A percentile compares a stretch with the other conserved stretches of the same genome.
phyloP scores from a whole-genome alignment of 2,329 filamentous ascomycete genomes.

The Aspergillus hiratsukae region DNA sequence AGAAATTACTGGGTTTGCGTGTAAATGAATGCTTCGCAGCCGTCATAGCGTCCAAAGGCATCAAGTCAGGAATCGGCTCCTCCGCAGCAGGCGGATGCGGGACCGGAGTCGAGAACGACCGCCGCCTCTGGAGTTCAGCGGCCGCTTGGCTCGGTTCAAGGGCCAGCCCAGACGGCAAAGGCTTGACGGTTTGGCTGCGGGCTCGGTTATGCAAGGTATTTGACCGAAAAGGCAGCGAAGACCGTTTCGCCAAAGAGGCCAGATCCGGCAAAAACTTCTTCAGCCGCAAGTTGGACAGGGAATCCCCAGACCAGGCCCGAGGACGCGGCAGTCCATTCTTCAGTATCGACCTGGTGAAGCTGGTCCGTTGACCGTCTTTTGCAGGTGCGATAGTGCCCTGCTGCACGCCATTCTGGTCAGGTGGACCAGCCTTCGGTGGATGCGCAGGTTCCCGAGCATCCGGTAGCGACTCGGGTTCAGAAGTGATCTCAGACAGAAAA shows the following conservation, averaged over 20 bases:
- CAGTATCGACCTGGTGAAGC: constrained; percentile 33
- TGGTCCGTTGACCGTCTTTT: constrained; percentile 22
- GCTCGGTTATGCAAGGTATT: constrained; percentile 21
- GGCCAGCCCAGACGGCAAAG: constrained; percentile 11
- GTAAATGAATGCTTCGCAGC: constrained; percentile 31
- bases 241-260: constrained; percentile 26
- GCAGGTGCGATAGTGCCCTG: constrained; percentile 16
- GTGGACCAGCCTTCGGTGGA: not conserved
- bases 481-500: constrained; percentile 27
- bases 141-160: constrained; percentile 12
- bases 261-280: constrained; percentile 36
- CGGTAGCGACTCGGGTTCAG: constrained; percentile 27
- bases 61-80: constrained; percentile 31
- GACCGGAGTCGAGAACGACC: constrained; percentile 13
- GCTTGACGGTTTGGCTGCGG: constrained; percentile 26
- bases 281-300: constrained; percentile 20
- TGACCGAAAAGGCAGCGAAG: constrained; percentile 26
- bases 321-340: constrained; percentile 31
- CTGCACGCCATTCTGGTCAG: not conserved
- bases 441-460: not conserved
- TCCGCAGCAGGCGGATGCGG: constrained; percentile 22
- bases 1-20: constrained; percentile 23
- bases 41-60: constrained; percentile 21
- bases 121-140: constrained; percentile 6
- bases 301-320: constrained; percentile 35